phyloP scores from a whole-genome alignment of 768 basidiomycete genomes.

The Leccinum subgranulosum region DNA sequence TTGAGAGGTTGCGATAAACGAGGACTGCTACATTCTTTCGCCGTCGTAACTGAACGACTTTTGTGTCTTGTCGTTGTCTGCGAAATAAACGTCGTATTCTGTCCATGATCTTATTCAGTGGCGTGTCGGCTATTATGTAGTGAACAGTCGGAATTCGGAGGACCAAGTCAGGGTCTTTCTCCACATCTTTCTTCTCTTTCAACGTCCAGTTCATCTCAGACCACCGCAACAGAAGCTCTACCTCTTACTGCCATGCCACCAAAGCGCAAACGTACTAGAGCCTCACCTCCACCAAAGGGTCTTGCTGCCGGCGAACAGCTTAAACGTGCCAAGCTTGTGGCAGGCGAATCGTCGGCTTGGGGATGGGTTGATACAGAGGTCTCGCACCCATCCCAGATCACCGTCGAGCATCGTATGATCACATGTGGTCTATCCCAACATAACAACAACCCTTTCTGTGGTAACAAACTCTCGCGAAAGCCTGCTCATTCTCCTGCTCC shows the following conservation, averaged over 20 bases:
- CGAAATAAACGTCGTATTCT: slow-evolving; percentile 17
- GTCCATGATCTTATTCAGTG: slow-evolving; percentile 20
- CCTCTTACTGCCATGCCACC: slow-evolving; percentile 41
- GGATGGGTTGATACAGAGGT: slow-evolving; percentile 77
- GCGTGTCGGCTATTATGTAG: neutral
- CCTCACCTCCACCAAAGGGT: slow-evolving; percentile 45
- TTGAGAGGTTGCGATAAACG: slow-evolving; percentile 33
- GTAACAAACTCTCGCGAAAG: slow-evolving; percentile 47
- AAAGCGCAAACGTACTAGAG: slow-evolving; percentile 54
- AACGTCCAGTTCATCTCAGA: slow-evolving; percentile 4
- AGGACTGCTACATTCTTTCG: slow-evolving; percentile 36
- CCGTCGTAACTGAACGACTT: slow-evolving; percentile 43
- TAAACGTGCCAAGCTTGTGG: slow-evolving; percentile 53
- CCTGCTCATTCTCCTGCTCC: slow-evolving; percentile 15
- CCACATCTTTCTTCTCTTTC: slow-evolving; percentile 8
- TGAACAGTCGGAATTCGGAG: slow-evolving; percentile 25
- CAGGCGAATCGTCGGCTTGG: slow-evolving; percentile 56
- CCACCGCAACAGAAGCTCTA: neutral
- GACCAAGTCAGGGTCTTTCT: slow-evolving; percentile 15
- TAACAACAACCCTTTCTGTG: slow-evolving; percentile 52
- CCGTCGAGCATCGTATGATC: slow-evolving; percentile 58
- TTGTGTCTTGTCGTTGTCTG: slow-evolving; percentile 26
- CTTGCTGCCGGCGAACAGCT: slow-evolving; percentile 60
- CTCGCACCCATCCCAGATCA: slow-evolving; percentile 53
- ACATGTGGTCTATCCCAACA: slow-evolving; percentile 64